Percentiles rank a stretch among this genome's conserved stretches.
Evolutionary conservation across 208 protist species (phyloP).

Genomic region (Crithidia acanthocephali): DNA sequence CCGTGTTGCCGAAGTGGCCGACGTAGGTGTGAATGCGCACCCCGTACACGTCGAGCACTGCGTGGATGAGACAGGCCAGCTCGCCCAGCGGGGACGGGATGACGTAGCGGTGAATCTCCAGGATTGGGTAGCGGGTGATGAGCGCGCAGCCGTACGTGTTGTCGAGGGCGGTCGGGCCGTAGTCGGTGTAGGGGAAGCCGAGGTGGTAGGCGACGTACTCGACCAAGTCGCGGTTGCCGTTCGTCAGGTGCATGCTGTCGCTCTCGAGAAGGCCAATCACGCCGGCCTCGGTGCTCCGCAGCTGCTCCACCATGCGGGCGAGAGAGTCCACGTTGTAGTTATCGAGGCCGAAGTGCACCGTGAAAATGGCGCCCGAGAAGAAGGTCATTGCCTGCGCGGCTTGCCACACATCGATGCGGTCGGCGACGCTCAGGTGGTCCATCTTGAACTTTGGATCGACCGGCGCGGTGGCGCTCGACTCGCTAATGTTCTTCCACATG

Average conservation of each 20-base stretch:
- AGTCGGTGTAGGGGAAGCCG: constrained; percentile 78
- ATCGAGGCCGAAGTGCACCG: constrained; percentile 80
- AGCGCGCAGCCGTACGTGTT: constrained; percentile 85
- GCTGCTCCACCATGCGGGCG: constrained; percentile 50
- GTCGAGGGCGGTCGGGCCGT: constrained; percentile 76
- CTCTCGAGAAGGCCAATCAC: constrained; percentile 79
- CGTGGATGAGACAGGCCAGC: constrained; percentile 72
- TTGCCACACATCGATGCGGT: constrained; percentile 53
- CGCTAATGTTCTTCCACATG: constrained; percentile 52
- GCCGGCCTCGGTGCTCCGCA: constrained; percentile 44
- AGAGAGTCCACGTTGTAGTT: constrained; percentile 82
- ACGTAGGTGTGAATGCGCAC: constrained; percentile 73
- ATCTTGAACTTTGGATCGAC: constrained; percentile 33
- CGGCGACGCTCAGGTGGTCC: constrained; percentile 24
- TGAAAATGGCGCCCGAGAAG: constrained; percentile 86
- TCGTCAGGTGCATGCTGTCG: constrained; percentile 74
- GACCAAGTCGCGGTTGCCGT: constrained; percentile 79
- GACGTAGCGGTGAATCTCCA: constrained; percentile 66
- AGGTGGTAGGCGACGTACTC: constrained; percentile 81
- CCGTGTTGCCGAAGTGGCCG: constrained; percentile 85
- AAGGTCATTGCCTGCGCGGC: constrained; percentile 73
- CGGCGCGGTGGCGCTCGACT: constrained; percentile 11
- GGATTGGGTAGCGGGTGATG: constrained; percentile 79
- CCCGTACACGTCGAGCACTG: constrained; percentile 71
- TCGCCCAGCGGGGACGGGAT: constrained; percentile 79